Evolutionary conservation across 108 stramenopile genomes (phyloP).

Genomic region (Pseudonitzschia multistriata): DNA sequence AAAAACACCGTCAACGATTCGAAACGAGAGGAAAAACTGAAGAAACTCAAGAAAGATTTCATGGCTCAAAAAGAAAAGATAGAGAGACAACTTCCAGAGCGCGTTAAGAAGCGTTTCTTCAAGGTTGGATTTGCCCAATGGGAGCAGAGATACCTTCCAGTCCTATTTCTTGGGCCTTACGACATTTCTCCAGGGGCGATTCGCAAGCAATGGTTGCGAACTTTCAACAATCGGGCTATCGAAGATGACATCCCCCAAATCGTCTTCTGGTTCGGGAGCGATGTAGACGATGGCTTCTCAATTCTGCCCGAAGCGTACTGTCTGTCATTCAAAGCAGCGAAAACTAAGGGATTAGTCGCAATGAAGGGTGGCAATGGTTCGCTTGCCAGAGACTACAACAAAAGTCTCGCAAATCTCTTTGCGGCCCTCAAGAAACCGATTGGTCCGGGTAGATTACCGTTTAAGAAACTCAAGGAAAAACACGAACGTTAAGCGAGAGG

Average conservation of each 20-base stretch:
- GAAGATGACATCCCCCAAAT: not conserved
- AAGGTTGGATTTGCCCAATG: not conserved
- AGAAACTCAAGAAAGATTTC: not conserved
- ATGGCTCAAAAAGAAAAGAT: not conserved
- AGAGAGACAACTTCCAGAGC: not conserved
- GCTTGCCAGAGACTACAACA: not conserved
- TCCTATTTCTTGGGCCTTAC: conserved; percentile 1
- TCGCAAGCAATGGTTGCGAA: not conserved
- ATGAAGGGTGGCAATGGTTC: not conserved
- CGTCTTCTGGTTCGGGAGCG: conserved; percentile 8
- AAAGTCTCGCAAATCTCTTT: not conserved
- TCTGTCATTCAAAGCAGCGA: not conserved
- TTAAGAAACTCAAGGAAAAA: not conserved
- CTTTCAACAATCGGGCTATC: not conserved
- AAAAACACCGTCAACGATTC: not conserved
- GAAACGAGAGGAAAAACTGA: not conserved
- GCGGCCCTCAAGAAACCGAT: not conserved
- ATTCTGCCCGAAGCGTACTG: not conserved
- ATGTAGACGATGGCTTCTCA: not conserved
- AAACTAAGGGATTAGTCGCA: not conserved
- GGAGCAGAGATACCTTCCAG: not conserved
- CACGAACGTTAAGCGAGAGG: too few relatives aligned
- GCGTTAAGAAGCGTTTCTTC: not conserved
- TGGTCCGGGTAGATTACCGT: not conserved
- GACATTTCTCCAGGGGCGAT: conserved; percentile 2